Evolutionary conservation across 1,139 yeast genomes (phyloP).

Genomic region (Citeromyces siamensis): DNA sequence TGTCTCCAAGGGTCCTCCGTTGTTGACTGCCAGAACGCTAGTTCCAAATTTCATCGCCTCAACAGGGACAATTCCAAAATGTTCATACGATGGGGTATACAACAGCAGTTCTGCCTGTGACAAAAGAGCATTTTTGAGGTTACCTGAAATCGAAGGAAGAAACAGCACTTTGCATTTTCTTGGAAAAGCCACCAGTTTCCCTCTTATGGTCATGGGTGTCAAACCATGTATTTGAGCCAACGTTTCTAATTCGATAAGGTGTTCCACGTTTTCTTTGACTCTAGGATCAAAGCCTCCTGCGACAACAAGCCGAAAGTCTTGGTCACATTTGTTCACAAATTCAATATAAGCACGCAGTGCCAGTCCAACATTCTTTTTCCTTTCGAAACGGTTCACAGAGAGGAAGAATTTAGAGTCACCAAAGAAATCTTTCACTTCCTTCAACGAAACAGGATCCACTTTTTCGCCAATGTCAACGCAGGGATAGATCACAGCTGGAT

Average conservation of each 20-base stretch:
- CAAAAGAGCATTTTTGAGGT: conserved; percentile 54
- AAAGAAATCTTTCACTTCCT: conserved; percentile 25
- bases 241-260: conserved; percentile 45
- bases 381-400: conserved; percentile 81
- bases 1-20: conserved; percentile 92
- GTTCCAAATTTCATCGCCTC: conserved; percentile 83
- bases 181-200: conserved; percentile 26
- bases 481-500: conserved; percentile 77
- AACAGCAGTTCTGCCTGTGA: conserved; percentile 45
- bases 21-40: conserved; percentile 76
- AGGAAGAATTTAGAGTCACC: conserved; percentile 32
- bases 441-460: conserved; percentile 14
- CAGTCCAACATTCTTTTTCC: conserved; percentile 68
- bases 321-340: conserved; percentile 10
- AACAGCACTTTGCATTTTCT: conserved; percentile 43
- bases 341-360: conserved; percentile 58
- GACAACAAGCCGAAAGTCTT: conserved; percentile 37
- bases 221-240: conserved; percentile 35
- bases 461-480: conserved; percentile 45
- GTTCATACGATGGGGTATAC: conserved; percentile 89
- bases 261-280: conserved; percentile 65
- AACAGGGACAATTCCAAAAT: conserved; percentile 94
- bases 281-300: conserved; percentile 92
- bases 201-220: conserved; percentile 33
- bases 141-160: conserved; percentile 65